Conservation (phyloP, 2,329 filamentous ascomycete genomes). For the Paracoccidioides lutzii region DNA sequence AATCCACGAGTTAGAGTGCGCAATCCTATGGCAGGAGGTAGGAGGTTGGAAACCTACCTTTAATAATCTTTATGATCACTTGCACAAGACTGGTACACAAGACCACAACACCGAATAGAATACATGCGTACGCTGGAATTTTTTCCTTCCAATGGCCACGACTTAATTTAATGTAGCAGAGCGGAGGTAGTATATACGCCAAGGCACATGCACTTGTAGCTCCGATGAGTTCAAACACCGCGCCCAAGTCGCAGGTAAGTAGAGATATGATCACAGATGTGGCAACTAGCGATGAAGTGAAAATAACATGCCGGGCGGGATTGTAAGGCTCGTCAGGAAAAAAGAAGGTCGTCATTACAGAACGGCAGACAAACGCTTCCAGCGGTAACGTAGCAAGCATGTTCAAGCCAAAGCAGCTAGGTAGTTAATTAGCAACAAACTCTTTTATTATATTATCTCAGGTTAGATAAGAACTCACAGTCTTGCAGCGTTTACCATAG, state of each 20-base stretch:
- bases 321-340: conserved; percentile 63
- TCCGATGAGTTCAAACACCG: conserved; percentile 91
- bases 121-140: conserved; percentile 56
- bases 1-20: conserved; percentile 1
- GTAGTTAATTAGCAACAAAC: conserved; percentile 14
- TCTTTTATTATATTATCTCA: neutral
- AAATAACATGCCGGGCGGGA: conserved; percentile 69
- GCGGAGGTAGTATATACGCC: conserved; percentile 85
- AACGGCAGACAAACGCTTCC: conserved; percentile 93
- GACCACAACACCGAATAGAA: conserved; percentile 65
- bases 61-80: conserved; percentile 54
- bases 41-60: conserved; percentile 20
- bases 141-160: conserved; percentile 62
- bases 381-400: conserved; percentile 96
- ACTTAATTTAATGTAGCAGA: conserved; percentile 91
- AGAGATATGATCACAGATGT: conserved; percentile 64
- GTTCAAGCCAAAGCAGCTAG: conserved; percentile 80
- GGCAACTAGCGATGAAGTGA: conserved; percentile 73
- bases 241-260: conserved; percentile 81
- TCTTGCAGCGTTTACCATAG: conserved; percentile 86
- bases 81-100: conserved; percentile 70
- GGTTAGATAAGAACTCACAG: conserved; percentile 37
- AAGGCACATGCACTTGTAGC: conserved; percentile 88
- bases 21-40: conserved; percentile 6
- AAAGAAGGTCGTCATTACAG: conserved; percentile 86